These are phyloP conservation scores for Aspergillus tamarii DNA, from an alignment of 2,329 filamentous ascomycete genomes.

Conservation along the genomic window DNA sequence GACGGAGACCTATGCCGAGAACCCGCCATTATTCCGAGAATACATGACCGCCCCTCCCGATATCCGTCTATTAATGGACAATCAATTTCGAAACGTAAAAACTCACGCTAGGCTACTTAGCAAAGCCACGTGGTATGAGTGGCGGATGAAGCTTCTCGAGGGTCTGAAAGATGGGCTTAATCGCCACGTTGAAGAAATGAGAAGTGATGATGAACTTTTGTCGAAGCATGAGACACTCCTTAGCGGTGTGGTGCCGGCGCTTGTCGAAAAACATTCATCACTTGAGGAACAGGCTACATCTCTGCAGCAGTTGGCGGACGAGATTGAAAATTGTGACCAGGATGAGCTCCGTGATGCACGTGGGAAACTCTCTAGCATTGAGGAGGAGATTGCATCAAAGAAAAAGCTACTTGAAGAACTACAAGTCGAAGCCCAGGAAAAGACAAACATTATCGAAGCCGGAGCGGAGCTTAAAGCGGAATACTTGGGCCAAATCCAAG, in stretches of 20 bases:
- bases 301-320: slow-evolving; percentile 71
- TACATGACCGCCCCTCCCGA: slow-evolving; percentile 85
- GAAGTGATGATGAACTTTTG: slow-evolving; percentile 69
- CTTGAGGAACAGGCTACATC: slow-evolving; percentile 68
- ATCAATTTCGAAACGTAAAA: slow-evolving; percentile 96
- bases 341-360: slow-evolving; percentile 75
- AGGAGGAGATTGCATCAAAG: slow-evolving; percentile 71
- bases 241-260: slow-evolving; percentile 65
- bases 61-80: slow-evolving; percentile 86
- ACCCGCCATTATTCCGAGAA: slow-evolving; percentile 87
- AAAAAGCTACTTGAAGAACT: slow-evolving; percentile 68
- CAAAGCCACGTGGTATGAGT: slow-evolving; percentile 98
- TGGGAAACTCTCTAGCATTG: slow-evolving; percentile 65
- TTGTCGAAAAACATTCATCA: slow-evolving; percentile 63
- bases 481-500: slow-evolving; percentile 73
- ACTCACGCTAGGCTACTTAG: slow-evolving; percentile 85
- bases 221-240: slow-evolving; percentile 70
- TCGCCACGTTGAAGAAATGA: slow-evolving; percentile 76
- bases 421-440: slow-evolving; percentile 67
- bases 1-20: slow-evolving; percentile 82
- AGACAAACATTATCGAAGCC: slow-evolving; percentile 65
- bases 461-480: slow-evolving; percentile 69
- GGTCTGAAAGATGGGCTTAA: slow-evolving; percentile 80
- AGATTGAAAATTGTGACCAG: slow-evolving; percentile 67
- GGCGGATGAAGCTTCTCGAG: slow-evolving; percentile 86